These are phyloP conservation scores for Phytophthora tubulina DNA, from an alignment of 352 stramenopile genomes.

Conservation along the genomic window DNA sequence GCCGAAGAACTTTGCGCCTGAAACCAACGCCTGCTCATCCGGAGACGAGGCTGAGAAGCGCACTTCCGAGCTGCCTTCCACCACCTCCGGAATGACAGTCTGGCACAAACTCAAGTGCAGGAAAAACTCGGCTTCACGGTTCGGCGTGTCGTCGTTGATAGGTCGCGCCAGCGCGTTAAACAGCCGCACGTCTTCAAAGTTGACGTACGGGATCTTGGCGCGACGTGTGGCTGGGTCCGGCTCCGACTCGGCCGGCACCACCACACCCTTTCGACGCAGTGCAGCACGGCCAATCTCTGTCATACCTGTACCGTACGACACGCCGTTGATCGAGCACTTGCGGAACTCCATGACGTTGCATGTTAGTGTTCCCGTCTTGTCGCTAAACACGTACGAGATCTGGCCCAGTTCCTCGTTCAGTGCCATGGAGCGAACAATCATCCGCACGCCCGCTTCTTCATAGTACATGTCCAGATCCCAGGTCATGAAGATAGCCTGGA, in stretches of 20 bases:
- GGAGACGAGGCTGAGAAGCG: constrained; percentile 84
- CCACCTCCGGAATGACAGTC: constrained; percentile 75
- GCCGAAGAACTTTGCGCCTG: constrained; percentile 83
- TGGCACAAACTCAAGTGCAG: constrained; percentile 86
- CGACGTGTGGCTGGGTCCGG: constrained; percentile 26
- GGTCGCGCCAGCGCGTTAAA: constrained; percentile 53
- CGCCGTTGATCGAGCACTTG: constrained; percentile 93
- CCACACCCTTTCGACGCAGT: constrained; percentile 69
- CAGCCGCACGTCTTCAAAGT: constrained; percentile 76
- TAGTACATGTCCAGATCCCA: constrained; percentile 94
- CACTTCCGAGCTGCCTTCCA: constrained; percentile 63
- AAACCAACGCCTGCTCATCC: constrained; percentile 91
- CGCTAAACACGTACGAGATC: constrained; percentile 93
- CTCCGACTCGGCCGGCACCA: constrained; percentile 54
- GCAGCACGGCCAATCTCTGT: constrained; percentile 84
- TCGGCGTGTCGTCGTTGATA: constrained; percentile 35
- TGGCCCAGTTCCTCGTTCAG: constrained; percentile 94
- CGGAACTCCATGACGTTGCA: constrained; percentile 97
- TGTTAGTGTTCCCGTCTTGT: constrained; percentile 96
- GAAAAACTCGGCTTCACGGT: constrained; percentile 83
- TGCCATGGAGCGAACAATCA: constrained; percentile 84
- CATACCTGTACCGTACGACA: constrained; percentile 92
- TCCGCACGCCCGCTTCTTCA: constrained; percentile 88
- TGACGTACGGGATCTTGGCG: constrained; percentile 75
- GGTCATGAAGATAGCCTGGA: constrained; percentile 95